Base-by-base conservation (phyloP, 352 stramenopile genomes). In the Thraustotheca clavata region DNA sequence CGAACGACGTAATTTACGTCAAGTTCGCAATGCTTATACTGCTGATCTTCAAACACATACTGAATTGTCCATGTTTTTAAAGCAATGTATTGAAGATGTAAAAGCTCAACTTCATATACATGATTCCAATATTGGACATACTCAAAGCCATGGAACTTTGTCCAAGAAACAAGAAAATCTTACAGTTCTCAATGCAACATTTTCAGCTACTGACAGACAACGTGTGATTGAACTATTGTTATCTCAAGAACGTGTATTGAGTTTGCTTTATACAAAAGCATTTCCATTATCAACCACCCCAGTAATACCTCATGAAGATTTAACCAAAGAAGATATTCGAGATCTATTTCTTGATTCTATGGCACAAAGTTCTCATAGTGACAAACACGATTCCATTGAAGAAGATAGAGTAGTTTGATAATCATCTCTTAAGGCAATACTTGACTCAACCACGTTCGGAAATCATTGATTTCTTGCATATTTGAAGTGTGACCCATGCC, bases 81-180 rank as follows among this genome's bases (percentile, higher is more conserved):
- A 87, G 26, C 73, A 87, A 59, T 91, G 84, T 49, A 77, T 96
- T 9, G 81, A 90, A 66, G 88, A 96, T 54, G 84, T 96, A 20
- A 77, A 82, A 22, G 61, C 57, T 0, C 83, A 94, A 55, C 77
- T 90, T 59, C 43, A 54, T 11, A 65, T 71, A 36, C 70, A 73
- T 18, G 69, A 62, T 9, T n/a, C n/a, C n/a, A 61, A 48, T 0
- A 60, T 38, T 59, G 6, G 50, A 22, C 12, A 52, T 32, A 1
- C 61, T 24, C 26, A 22, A 47, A 36, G 47, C 27, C 29, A 41
- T 16, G n/a, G 29, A 29, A 7, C 59, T n/a, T n/a, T n/a, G n/a
- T n/a, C n/a, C n/a, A n/a, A n/a, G n/a, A n/a, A n/a, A n/a, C 20
- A 20, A n/a, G 16, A 43, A 67, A 55, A 31, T n/a, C 40, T 49